A percentile compares a stretch with the other conserved stretches of the same genome.
Evolutionary conservation across 2,329 filamentous ascomycete genomes (phyloP).

Genomic region (Hyphodiscus sp.): DNA sequence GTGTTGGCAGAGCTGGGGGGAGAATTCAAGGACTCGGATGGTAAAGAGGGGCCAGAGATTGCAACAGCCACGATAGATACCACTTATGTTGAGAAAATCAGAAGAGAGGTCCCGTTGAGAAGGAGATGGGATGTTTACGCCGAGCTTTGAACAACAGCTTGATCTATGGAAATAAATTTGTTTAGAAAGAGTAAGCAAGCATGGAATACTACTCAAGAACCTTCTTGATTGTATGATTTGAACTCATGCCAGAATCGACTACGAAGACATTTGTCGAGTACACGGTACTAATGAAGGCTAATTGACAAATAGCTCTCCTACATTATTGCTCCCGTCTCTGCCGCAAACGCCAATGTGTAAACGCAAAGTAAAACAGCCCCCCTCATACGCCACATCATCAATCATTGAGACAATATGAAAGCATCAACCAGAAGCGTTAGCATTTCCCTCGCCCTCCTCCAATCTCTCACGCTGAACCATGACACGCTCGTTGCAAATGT

Average conservation of each 20-base stretch:
- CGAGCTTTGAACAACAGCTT: constrained; percentile 4
- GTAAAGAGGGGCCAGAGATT: constrained; percentile 7
- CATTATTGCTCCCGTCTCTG: not conserved
- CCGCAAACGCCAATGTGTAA: not conserved
- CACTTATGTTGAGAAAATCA: constrained; percentile 9
- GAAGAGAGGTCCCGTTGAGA: constrained; percentile 8
- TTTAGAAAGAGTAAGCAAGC: not conserved
- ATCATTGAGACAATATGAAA: not conserved
- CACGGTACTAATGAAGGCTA: not conserved
- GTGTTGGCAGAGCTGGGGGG: constrained; percentile 11
- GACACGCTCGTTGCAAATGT: constrained; percentile 61
- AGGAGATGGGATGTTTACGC: constrained; percentile 13
- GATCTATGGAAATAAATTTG: not conserved
- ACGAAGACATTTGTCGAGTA: not conserved
- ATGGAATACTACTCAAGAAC: too few relatives aligned
- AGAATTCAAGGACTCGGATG: constrained; percentile 3
- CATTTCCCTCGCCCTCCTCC: constrained; percentile 23
- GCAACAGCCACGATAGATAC: constrained; percentile 9
- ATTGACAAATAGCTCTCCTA: not conserved
- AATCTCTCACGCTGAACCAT: constrained; percentile 56
- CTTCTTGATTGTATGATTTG: too few relatives aligned
- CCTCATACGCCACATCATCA: not conserved
- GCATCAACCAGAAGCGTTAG: constrained; percentile 14
- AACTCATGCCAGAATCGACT: not conserved
- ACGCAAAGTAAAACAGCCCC: not conserved